phyloP scores from a whole-genome alignment of 768 basidiomycete genomes.

The Neoboletus subvelutipes region DNA sequence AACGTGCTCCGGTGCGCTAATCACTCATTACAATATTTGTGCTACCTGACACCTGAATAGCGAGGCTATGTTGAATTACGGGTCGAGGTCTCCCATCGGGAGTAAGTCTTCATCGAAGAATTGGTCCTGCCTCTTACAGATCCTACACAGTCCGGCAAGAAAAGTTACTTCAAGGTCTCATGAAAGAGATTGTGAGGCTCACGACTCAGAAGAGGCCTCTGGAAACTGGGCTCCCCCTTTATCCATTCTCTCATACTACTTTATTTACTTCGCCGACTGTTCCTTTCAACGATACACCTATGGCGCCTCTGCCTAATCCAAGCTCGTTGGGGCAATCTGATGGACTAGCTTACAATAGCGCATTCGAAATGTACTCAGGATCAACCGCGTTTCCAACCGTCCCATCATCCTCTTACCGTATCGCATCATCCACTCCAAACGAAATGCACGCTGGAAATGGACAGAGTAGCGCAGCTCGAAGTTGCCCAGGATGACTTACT shows the following conservation, averaged over 20 bases:
- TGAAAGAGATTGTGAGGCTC: constrained; percentile 82
- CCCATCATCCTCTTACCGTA: constrained; percentile 6
- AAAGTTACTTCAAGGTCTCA: constrained; percentile 74
- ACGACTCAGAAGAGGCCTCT: constrained; percentile 79
- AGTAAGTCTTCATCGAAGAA: constrained; percentile 47
- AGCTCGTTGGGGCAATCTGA: constrained; percentile 7
- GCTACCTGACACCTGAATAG: constrained; percentile 37
- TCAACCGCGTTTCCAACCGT: background rate
- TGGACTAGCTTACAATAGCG: background rate
- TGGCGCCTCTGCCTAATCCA: constrained; percentile 32
- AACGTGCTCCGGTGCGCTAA: constrained; percentile 67
- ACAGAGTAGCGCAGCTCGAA: constrained; percentile 10
- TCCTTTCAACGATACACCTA: constrained; percentile 28
- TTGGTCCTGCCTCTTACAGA: constrained; percentile 5
- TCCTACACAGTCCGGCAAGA: constrained; percentile 70
- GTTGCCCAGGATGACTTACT: constrained; percentile 8
- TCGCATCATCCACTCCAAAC: constrained; percentile 3
- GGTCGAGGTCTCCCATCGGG: constrained; percentile 76
- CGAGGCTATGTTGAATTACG: constrained; percentile 83
- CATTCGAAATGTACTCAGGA: constrained; percentile 12
- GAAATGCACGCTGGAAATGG: constrained; percentile 6
- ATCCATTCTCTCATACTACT: constrained; percentile 73
- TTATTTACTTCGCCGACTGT: constrained; percentile 54
- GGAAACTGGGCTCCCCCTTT: constrained; percentile 76
- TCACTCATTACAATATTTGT: background rate